Percentiles rank a stretch among this genome's conserved stretches.
Conservation (phyloP, 768 basidiomycete species). For the Fistulinella prunicolor region DNA sequence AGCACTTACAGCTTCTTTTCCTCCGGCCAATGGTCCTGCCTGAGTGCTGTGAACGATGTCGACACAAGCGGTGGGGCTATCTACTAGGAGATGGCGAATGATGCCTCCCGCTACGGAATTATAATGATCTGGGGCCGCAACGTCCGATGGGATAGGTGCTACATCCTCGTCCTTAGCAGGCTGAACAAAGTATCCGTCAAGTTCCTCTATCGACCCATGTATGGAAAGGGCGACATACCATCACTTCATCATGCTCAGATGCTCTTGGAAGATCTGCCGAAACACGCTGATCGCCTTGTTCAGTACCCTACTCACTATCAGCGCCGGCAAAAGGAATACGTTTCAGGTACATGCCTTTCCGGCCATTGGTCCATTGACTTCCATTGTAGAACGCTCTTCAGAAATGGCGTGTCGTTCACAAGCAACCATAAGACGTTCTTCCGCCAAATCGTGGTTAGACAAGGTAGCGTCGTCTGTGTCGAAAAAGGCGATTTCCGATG, state of each 20-base stretch:
- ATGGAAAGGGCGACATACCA: constrained; percentile 9
- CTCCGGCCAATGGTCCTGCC: not conserved
- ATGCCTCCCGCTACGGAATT: not conserved
- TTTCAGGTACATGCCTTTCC: constrained; percentile 1
- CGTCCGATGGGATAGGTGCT: not conserved
- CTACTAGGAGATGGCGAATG: not conserved
- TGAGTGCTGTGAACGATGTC: not conserved
- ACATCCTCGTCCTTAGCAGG: not conserved
- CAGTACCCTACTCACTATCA: constrained; percentile 2
- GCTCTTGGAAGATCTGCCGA: not conserved
- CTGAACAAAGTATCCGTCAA: constrained; percentile 7
- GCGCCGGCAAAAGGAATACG: not conserved
- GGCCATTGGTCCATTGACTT: not conserved
- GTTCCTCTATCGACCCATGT: not conserved
- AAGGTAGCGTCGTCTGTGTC: not conserved
- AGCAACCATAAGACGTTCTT: not conserved
- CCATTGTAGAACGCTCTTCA: not conserved
- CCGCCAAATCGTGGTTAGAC: constrained; percentile 1
- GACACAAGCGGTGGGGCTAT: not conserved
- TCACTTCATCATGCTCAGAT: not conserved
- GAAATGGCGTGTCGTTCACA: not conserved
- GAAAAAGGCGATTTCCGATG: constrained; percentile 19
- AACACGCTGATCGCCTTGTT: constrained; percentile 1
- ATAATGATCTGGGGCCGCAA: not conserved
- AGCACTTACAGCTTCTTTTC: constrained; percentile 11